These are phyloP conservation scores for Vitis hybrid DNA, from an alignment of 177 flowering plant species.

Conservation along the genomic window DNA sequence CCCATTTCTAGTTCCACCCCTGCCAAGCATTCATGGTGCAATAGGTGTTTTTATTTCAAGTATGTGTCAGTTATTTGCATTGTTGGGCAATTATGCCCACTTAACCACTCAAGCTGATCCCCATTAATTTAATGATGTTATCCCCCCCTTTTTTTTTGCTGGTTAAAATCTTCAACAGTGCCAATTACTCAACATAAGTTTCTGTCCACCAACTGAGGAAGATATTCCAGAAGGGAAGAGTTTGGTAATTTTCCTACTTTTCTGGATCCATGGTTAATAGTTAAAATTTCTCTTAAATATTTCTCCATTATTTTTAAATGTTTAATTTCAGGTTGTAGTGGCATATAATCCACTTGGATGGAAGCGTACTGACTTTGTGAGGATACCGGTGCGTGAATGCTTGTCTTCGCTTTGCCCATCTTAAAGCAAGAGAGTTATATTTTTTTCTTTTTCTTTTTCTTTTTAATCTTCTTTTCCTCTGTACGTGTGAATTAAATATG, in stretches of 20 bases:
- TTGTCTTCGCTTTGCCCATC: neutral
- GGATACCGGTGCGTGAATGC: slow-evolving; percentile 68
- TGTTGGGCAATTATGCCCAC: neutral
- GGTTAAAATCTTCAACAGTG: slow-evolving; percentile 45
- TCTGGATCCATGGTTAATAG: neutral
- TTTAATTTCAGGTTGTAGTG: slow-evolving; percentile 63
- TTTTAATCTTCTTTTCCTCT: neutral
- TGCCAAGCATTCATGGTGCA: neutral
- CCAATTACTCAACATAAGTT: slow-evolving; percentile 77
- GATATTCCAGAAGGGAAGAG: slow-evolving; percentile 58
- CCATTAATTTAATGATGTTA: slow-evolving; percentile 7
- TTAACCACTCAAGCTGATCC: neutral
- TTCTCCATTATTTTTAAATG: neutral
- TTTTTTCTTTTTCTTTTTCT: slow-evolving; percentile 6
- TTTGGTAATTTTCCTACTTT: slow-evolving; percentile 47
- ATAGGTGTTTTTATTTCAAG: neutral
- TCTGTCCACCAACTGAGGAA: slow-evolving; percentile 79
- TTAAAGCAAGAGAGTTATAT: neutral
- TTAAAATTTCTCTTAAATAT: neutral
- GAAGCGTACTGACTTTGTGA: slow-evolving; percentile 65
- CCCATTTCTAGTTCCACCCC: no score
- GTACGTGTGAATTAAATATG: neutral
- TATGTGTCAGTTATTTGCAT: neutral
- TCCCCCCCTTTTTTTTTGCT: neutral
- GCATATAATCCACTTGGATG: slow-evolving; percentile 90